Conservation (phyloP, 495 filamentous ascomycete genomes). For the Rostrohypoxylon terebratum region DNA sequence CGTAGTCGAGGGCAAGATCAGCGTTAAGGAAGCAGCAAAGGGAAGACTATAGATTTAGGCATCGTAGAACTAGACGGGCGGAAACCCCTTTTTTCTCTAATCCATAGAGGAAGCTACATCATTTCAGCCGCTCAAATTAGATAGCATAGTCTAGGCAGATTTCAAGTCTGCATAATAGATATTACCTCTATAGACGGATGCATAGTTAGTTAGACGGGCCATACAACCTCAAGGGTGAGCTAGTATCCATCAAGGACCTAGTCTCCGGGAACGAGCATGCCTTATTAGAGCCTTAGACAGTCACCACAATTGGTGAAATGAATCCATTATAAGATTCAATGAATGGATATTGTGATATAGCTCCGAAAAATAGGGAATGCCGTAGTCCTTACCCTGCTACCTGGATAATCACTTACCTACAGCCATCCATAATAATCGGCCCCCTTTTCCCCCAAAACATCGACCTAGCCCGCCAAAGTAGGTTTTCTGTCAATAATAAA, state of each 20-base stretch:
- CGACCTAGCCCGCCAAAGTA: neutral
- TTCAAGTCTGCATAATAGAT: conserved; percentile 21
- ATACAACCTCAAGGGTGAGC: neutral
- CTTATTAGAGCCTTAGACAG: neutral
- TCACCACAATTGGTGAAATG: neutral
- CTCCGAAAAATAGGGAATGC: neutral
- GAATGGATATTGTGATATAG: neutral
- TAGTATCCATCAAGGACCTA: conserved; percentile 1
- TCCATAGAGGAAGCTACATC: neutral
- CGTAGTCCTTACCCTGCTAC: neutral
- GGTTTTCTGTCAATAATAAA: neutral
- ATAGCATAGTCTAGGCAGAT: neutral
- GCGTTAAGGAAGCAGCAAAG: conserved; percentile 58
- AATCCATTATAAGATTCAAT: neutral
- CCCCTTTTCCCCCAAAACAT: neutral
- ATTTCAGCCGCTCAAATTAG: neutral
- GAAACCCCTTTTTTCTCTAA: neutral
- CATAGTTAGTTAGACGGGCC: conserved; percentile 33
- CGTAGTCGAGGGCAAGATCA: conserved; percentile 71
- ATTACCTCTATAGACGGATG: conserved; percentile 33
- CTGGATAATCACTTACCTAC: neutral
- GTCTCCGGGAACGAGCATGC: neutral
- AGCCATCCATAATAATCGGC: neutral
- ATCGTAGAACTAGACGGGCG: neutral
- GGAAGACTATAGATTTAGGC: conserved; percentile 41